These are phyloP conservation scores for Diaporthe amygdali DNA, from an alignment of 2,329 filamentous ascomycete species.

Conservation along the genomic window DNA sequence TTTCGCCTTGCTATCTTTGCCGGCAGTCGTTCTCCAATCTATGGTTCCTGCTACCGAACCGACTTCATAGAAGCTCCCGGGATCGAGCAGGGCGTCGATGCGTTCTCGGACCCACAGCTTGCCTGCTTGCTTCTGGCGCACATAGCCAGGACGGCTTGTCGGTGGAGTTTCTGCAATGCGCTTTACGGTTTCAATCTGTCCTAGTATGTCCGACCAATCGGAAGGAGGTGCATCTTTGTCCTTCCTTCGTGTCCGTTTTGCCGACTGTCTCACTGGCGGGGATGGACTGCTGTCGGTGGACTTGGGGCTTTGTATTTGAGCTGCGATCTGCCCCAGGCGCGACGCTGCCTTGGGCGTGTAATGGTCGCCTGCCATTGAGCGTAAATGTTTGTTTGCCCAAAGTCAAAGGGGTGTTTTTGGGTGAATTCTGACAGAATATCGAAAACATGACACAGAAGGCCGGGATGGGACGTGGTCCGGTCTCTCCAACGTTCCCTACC, in stretches of 20 bases:
- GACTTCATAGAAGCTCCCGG: conserved; percentile 61
- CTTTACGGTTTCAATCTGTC: conserved; percentile 57
- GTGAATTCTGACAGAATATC: background rate
- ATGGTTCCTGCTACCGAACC: conserved; percentile 66
- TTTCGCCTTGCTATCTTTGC: conserved; percentile 48
- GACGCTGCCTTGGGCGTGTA: conserved; percentile 38
- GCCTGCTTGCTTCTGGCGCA: conserved; percentile 67
- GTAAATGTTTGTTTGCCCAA: background rate
- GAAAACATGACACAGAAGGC: background rate
- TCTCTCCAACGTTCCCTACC: background rate
- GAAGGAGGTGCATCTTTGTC: conserved; percentile 52
- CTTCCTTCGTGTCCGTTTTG: conserved; percentile 37
- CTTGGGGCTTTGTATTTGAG: conserved; percentile 40
- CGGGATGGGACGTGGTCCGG: background rate
- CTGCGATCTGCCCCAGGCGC: conserved; percentile 52
- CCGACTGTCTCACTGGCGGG: background rate
- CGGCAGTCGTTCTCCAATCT: conserved; percentile 56
- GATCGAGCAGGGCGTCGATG: conserved; percentile 62
- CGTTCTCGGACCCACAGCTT: conserved; percentile 71
- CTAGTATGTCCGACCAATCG: conserved; percentile 66
- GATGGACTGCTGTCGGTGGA: background rate
- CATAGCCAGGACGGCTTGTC: conserved; percentile 58
- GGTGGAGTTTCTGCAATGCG: conserved; percentile 61
- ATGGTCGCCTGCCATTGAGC: background rate
- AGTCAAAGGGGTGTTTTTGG: background rate